Evolutionary conservation across 2,329 filamentous ascomycete genomes (phyloP), one percentile per base, ranked within the genome.

Genomic region (Aspergillus viridinutans): DNA sequence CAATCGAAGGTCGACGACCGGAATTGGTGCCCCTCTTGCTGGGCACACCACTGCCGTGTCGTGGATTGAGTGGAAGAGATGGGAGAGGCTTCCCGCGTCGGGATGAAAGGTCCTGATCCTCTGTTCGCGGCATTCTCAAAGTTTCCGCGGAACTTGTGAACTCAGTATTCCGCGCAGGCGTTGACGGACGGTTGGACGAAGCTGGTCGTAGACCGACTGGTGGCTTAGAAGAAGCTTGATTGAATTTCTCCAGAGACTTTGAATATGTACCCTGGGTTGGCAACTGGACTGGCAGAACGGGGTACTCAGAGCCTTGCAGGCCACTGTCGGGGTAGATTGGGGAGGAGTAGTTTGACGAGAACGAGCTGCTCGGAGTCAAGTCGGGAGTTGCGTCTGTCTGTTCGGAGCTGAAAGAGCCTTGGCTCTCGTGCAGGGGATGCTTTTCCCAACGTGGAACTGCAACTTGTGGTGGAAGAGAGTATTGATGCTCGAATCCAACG

Each of bases 361-460:
- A 74, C 1, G 73, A 75, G 56, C 68, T 74, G 60, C 72, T 75
- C 0, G 73, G 73, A 0, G 72, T 75, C 38, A 75, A 59, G 38
- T 74, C 70, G 0, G 73, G 73, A 0, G 69, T 74, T 3, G 61
- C 63, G 55, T 72, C 71, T 10, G 69, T 67, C 58, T 67, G 63
- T 0, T 68, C 60, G 0, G 72, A 74, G 59, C 71, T 71, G 58
- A 69, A 74, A 3, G 72, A 74, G 43, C 63, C 57, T 25, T 74
- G 69, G 35, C 66, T 72, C 47, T 69, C 63, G 50, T 73, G 66
- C 3, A 62, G 45, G 21, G 61, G 51, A 17, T 65, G 55, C 7
- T 40, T 52, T 29, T 64, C 64, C 57, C 69, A 67, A 5, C 61
- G 61, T 0, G 65, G 67, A 1, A 62, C 55, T 20, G 63, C 60